Base-by-base conservation (phyloP, 129 eudicot species). In the Tagetes erecta region DNA sequence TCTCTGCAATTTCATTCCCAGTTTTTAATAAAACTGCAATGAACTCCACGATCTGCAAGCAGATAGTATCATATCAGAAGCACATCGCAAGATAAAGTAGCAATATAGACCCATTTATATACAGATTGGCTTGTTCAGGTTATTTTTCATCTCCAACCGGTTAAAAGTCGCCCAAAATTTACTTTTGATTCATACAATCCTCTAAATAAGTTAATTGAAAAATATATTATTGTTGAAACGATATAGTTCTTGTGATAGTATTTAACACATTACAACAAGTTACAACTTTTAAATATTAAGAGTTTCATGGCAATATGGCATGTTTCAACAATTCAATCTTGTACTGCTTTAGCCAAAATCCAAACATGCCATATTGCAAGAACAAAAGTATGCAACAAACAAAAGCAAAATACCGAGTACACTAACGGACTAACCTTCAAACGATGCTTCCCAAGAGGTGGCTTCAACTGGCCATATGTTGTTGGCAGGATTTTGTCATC, bases 371-470 rank as follows among this genome's bases (percentile, higher is more conserved):
- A 60, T 60, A 42, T 60, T 37, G 4, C 27, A 60, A 36, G 8
- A 60, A 11, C 6, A 27, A 36, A 36, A 35, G 11, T 5, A 60
- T 11, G 67, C 27, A 60, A 36, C 67, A 60, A 12, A 60, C 12
- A 11, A 35, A 60, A 35, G 67, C 65, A 59, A 0, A 36, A 56
- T 6, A 58, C 8, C 33, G 64, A 34, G 20, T 34, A 34, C 9
- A 9, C 79, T 35, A 78, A 92, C 98, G 10, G 10, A 9, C 79
- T 35, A 78, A 92, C 98, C 98, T 92, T 92, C 36, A 92, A 76
- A 8, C 98, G 98, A 78, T 89, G 89, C 78, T 92, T 89, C 33
- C 98, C 98, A 14, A 92, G 91, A 76, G 98, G 98, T 60, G 98
- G 98, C 75, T 85, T 85, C 74, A 92, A 51, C 76, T 92, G 94